A percentile compares a stretch with the other conserved stretches of the same genome.
Conservation (phyloP, 768 basidiomycete genomes). For the Boletus rufocinnamomeus region DNA sequence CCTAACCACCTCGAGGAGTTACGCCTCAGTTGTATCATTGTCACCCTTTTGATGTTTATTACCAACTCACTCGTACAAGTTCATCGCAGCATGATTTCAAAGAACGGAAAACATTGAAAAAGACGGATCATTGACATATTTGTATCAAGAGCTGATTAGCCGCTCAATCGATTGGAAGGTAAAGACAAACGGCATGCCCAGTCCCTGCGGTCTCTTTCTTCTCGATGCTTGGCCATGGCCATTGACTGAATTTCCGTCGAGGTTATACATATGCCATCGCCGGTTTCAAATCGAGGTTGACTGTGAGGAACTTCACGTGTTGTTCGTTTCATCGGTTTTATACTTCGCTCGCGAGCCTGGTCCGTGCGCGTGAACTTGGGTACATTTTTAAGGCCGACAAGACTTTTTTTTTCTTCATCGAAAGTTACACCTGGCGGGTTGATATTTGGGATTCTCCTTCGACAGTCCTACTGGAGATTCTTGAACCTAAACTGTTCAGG, state of each 20-base stretch:
- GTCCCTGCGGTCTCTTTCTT: conserved; percentile 50
- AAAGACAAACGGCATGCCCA: conserved; percentile 72
- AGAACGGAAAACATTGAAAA: neutral
- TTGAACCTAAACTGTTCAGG: conserved; percentile 60
- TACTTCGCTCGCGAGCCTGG: conserved; percentile 34
- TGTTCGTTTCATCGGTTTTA: conserved; percentile 31
- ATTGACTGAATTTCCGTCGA: conserved; percentile 26
- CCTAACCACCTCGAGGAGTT: neutral
- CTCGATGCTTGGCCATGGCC: conserved; percentile 42
- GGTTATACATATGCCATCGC: conserved; percentile 28
- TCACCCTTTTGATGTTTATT: neutral
- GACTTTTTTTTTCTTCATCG: conserved; percentile 36
- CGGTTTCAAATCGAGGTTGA: conserved; percentile 43
- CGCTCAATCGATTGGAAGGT: conserved; percentile 48
- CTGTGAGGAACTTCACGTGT: conserved; percentile 33
- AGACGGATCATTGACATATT: neutral
- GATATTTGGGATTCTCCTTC: conserved; percentile 69
- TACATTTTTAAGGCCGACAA: conserved; percentile 6
- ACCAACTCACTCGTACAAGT: conserved; percentile 3
- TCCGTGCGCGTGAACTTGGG: conserved; percentile 51
- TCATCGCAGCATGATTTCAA: neutral
- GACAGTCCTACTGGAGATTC: conserved; percentile 40
- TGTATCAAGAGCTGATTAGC: conserved; percentile 74
- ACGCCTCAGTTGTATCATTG: neutral
- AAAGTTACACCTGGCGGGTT: conserved; percentile 73